phyloP scores from a whole-genome alignment of 768 basidiomycete species.

The Agaricus blazei region DNA sequence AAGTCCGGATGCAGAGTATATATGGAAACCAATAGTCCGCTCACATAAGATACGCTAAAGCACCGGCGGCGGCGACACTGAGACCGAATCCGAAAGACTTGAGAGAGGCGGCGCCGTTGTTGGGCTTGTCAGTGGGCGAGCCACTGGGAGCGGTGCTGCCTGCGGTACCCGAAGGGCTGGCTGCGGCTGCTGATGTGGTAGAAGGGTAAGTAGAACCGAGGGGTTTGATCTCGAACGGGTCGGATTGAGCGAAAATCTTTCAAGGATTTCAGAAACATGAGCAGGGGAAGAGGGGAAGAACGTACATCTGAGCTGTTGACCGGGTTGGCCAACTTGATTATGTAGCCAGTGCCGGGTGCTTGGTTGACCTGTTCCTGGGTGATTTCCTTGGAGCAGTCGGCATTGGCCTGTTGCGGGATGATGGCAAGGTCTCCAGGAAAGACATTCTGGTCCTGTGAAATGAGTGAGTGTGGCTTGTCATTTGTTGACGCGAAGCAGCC shows the following conservation, averaged over 20 bases:
- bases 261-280: not conserved
- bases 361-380: slow-evolving; percentile 39
- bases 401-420: slow-evolving; percentile 49
- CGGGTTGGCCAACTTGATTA: slow-evolving; percentile 42
- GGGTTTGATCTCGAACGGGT: slow-evolving; percentile 58
- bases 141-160: slow-evolving; percentile 10
- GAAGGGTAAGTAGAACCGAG: slow-evolving; percentile 48
- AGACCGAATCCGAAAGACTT: not conserved
- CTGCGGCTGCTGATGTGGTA: slow-evolving; percentile 22
- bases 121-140: slow-evolving; percentile 1
- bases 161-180: not conserved
- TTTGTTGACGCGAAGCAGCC: not conserved
- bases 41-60: slow-evolving; percentile 8
- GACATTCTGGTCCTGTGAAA: slow-evolving; percentile 26
- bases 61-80: slow-evolving; percentile 5
- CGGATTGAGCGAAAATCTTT: slow-evolving; percentile 53
- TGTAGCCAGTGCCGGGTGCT: slow-evolving; percentile 41
- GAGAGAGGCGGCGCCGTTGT: not conserved
- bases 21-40: not conserved
- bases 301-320: slow-evolving; percentile 51
- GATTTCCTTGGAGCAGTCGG: slow-evolving; percentile 53
- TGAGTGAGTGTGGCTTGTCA: not conserved
- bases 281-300: slow-evolving; percentile 11
- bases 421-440: slow-evolving; percentile 37
- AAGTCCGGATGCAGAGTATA: not conserved